A percentile compares a stretch with the other conserved stretches of the same genome.
phyloP scores from a whole-genome alignment of 495 filamentous ascomycete genomes.

The Chaetomium fimeti region DNA sequence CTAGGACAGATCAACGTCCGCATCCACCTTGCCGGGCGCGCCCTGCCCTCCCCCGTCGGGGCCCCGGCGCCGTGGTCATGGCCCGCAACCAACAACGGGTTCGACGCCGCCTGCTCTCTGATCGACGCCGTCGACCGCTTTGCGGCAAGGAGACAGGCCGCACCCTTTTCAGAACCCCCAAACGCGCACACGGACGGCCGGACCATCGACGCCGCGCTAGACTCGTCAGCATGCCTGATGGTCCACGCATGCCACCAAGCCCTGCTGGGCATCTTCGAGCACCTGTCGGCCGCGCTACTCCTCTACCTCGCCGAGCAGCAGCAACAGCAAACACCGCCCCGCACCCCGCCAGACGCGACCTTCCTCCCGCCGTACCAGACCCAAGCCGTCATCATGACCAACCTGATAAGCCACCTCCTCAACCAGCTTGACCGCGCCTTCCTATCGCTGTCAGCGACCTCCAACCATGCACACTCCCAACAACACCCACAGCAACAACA shows the following conservation, averaged over 20 bases:
- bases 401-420: constrained; percentile 18
- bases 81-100: constrained; percentile 21
- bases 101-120: constrained; percentile 23
- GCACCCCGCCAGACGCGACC: background rate
- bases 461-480: background rate
- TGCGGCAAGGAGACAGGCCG: background rate
- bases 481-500: too few relatives aligned
- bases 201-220: constrained; percentile 10
- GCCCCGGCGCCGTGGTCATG: constrained; percentile 2
- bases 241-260: constrained; percentile 20
- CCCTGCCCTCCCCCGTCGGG: background rate
- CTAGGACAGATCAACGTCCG: constrained; percentile 19
- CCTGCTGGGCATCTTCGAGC: constrained; percentile 23
- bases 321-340: background rate
- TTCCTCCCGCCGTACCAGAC: background rate
- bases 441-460: background rate
- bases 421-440: constrained; percentile 11
- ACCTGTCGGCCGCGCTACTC: constrained; percentile 12
- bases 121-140: constrained; percentile 21
- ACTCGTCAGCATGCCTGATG: constrained; percentile 17
- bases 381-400: constrained; percentile 13
- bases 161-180: background rate
- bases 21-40: constrained; percentile 20
- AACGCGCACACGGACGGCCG: background rate
- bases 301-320: background rate